Conservation (phyloP, 805 yeast species). For the Yamadazyma paraphyllophila region DNA sequence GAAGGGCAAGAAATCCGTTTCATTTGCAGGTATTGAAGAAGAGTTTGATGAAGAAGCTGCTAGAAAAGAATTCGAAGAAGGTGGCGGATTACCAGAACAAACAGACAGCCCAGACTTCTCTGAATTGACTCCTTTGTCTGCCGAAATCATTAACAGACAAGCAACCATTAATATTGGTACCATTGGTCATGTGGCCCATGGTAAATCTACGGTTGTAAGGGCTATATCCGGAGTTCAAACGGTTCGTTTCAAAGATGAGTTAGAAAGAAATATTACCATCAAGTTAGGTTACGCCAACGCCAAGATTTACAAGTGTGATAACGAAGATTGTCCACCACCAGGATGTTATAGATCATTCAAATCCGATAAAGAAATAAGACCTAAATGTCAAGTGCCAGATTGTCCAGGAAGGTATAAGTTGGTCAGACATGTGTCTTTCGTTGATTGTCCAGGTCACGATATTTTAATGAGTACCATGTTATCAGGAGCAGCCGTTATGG, state of each 20-base stretch:
- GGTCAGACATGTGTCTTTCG: conserved; percentile 95
- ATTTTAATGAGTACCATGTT: conserved; percentile 99
- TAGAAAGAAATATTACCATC: conserved; percentile 98
- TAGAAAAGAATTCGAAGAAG: conserved; percentile 87
- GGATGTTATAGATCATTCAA: conserved; percentile 93
- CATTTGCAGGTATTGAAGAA: conserved; percentile 71
- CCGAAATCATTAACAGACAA: conserved; percentile 96
- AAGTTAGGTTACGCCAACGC: conserved; percentile 99
- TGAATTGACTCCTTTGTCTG: conserved; percentile 79
- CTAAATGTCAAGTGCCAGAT: conserved; percentile 85
- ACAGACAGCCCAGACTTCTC: conserved; percentile 86
- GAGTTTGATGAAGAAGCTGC: conserved; percentile 75
- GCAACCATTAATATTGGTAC: conserved; percentile 99
- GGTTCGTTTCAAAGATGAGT: conserved; percentile 97
- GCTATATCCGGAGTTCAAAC: conserved; percentile 99
- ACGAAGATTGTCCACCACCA: conserved; percentile 84
- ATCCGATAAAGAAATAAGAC: conserved; percentile 91
- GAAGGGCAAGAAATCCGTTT: conserved; percentile 67
- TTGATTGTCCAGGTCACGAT: conserved; percentile 99
- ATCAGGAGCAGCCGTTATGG: conserved; percentile 99
- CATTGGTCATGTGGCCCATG: conserved; percentile 95
- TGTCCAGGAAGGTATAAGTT: conserved; percentile 86
- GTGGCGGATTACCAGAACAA: conserved; percentile 98
- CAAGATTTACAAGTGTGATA: conserved; percentile 90
- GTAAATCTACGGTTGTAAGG: conserved; percentile 89